Conservation (phyloP, 768 basidiomycete genomes). For the Agrocybe chaxingu region DNA sequence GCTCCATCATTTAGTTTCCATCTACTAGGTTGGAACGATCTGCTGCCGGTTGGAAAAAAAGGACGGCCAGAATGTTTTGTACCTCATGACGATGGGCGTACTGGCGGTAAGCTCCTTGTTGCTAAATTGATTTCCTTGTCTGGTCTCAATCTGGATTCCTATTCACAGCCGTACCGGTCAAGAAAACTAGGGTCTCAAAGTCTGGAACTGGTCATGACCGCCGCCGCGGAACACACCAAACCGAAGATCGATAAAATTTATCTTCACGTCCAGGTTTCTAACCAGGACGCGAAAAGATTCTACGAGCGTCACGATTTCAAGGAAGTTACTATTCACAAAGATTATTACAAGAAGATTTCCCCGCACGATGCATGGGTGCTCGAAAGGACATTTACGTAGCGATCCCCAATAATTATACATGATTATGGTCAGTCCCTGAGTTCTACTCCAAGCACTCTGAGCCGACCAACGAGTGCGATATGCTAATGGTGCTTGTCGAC, state of each 20-base stretch:
- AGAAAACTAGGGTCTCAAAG: constrained; percentile 71
- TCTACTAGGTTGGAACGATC: constrained; percentile 67
- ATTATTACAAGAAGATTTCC: constrained; percentile 87
- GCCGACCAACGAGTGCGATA: constrained; percentile 8
- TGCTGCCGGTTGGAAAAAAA: constrained; percentile 81
- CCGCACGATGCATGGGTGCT: constrained; percentile 88
- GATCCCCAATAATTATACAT: constrained; percentile 8
- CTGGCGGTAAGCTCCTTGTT: constrained; percentile 61
- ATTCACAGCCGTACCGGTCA: constrained; percentile 76
- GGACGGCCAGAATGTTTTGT: constrained; percentile 54
- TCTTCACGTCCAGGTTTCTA: constrained; percentile 86
- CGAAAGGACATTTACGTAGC: constrained; percentile 50
- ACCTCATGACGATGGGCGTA: constrained; percentile 91
- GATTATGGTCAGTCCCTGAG: constrained; percentile 15
- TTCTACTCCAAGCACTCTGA: constrained; percentile 6
- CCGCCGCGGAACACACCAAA: constrained; percentile 57
- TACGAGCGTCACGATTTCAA: constrained; percentile 83
- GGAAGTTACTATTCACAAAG: constrained; percentile 59
- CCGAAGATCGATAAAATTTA: constrained; percentile 69
- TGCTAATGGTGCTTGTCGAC: constrained; percentile 10
- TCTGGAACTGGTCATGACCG: constrained; percentile 62
- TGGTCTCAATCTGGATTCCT: constrained; percentile 1
- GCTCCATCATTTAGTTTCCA: constrained; percentile 12
- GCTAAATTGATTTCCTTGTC: background rate
- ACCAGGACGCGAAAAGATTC: constrained; percentile 71